These are phyloP conservation scores for Schizothecium vesticola DNA, from an alignment of 495 filamentous ascomycete species.

Conservation along the genomic window DNA sequence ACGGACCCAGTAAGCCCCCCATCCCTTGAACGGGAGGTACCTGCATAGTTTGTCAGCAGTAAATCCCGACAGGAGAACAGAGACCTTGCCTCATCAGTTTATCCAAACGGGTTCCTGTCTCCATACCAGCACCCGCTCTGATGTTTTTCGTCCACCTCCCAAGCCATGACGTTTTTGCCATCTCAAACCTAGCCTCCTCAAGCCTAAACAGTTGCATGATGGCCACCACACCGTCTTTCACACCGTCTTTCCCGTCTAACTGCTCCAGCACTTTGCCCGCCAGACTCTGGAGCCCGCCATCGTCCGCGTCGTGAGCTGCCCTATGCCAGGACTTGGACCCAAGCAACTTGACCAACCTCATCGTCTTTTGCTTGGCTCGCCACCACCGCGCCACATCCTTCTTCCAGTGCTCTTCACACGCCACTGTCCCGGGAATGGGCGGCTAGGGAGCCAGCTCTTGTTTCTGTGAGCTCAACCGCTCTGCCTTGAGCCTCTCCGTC, in stretches of 20 bases:
- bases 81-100: background rate
- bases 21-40: background rate
- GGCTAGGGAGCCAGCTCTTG: background rate
- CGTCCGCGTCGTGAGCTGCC: background rate
- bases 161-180: background rate
- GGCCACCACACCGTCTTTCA: background rate
- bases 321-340: background rate
- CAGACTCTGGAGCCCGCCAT: background rate
- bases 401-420: background rate
- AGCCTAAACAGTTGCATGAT: background rate
- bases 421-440: background rate
- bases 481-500: too few relatives aligned
- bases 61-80: background rate
- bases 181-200: background rate
- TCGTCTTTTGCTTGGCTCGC: background rate
- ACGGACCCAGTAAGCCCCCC: background rate
- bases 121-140: background rate
- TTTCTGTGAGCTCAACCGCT: too few relatives aligned
- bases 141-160: background rate
- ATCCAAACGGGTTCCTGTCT: background rate
- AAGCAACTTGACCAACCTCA: background rate
- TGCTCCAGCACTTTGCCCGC: background rate
- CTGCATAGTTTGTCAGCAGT: background rate
- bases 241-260: background rate
- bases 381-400: background rate